Evolutionary conservation across 1,139 yeast species (phyloP).

Genomic region (Suhomyces ambrosiae): DNA sequence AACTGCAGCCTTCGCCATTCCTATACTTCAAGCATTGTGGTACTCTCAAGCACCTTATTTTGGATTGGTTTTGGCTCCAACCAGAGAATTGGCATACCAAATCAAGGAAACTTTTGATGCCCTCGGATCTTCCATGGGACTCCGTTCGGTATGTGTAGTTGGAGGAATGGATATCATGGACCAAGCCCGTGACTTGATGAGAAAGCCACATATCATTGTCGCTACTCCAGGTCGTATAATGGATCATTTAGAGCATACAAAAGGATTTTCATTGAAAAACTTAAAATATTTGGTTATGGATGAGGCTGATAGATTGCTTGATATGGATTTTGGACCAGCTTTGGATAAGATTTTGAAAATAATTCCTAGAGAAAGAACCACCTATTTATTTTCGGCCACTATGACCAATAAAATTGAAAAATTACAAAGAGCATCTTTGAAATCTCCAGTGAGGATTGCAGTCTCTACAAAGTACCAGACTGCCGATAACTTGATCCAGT

Average conservation of each 20-base stretch:
- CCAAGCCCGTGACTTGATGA: conserved; percentile 89
- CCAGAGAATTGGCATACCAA: conserved; percentile 96
- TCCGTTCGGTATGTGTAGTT: conserved; percentile 81
- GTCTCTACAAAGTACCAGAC: conserved; percentile 89
- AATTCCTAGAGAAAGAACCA: conserved; percentile 83
- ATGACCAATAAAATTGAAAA: conserved; percentile 95
- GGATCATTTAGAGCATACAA: conserved; percentile 94
- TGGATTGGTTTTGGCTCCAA: conserved; percentile 91
- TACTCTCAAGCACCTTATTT: conserved; percentile 84
- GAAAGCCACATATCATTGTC: conserved; percentile 91
- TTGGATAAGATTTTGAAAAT: conserved; percentile 81
- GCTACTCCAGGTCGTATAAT: conserved; percentile 97
- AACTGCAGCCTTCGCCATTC: conserved; percentile 86
- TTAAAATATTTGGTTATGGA: conserved; percentile 89
- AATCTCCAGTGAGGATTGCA: conserved; percentile 88
- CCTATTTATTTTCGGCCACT: conserved; percentile 92
- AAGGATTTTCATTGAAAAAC: conserved; percentile 82
- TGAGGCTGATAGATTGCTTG: conserved; percentile 94
- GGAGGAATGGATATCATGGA: conserved; percentile 99
- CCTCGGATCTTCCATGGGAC: conserved; percentile 86
- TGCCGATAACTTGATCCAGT: conserved; percentile 87
- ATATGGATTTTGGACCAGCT: conserved; percentile 96
- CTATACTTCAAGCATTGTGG: conserved; percentile 89
- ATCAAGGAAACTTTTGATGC: conserved; percentile 96
- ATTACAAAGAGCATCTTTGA: conserved; percentile 87